Conservation (phyloP, 495 filamentous ascomycete species). For the Chaetomium tenue region DNA sequence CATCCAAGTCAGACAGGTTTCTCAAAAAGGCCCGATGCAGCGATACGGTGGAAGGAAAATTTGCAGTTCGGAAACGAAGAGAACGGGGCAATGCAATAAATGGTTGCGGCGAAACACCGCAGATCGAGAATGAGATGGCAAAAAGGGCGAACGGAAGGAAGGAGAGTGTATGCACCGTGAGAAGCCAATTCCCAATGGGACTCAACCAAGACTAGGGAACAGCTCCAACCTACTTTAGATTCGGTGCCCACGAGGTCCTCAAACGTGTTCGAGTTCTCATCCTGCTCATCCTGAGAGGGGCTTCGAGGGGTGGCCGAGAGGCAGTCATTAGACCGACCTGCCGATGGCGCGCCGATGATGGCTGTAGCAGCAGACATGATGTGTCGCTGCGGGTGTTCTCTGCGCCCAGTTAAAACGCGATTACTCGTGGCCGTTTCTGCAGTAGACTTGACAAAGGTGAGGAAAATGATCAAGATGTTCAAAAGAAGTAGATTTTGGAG, state of each 20-base stretch:
- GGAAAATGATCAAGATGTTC: conserved; percentile 35
- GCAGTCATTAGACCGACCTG: conserved; percentile 51
- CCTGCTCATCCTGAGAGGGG: conserved; percentile 45
- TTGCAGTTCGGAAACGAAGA: background rate
- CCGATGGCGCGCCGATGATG: conserved; percentile 32
- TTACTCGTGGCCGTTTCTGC: conserved; percentile 12
- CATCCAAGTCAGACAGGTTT: background rate
- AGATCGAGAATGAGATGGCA: background rate
- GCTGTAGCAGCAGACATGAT: conserved; percentile 48
- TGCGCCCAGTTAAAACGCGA: background rate
- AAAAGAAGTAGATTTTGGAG: conserved; percentile 29
- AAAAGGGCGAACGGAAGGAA: background rate
- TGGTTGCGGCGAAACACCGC: background rate
- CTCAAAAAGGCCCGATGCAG: no score
- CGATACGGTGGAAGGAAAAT: background rate
- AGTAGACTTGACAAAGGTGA: conserved; percentile 20
- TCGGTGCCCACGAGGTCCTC: conserved; percentile 22
- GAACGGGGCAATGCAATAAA: background rate
- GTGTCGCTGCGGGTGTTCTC: conserved; percentile 19
- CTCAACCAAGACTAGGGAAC: background rate
- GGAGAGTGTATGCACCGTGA: background rate
- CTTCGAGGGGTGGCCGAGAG: conserved; percentile 38
- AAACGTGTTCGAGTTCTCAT: conserved; percentile 43
- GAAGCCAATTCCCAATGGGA: background rate
- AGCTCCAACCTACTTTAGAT: conserved; percentile 22